Percentiles rank a stretch among this genome's conserved stretches.
phyloP scores from a whole-genome alignment of 345 rosid species.

The Geranium rotundifolium region DNA sequence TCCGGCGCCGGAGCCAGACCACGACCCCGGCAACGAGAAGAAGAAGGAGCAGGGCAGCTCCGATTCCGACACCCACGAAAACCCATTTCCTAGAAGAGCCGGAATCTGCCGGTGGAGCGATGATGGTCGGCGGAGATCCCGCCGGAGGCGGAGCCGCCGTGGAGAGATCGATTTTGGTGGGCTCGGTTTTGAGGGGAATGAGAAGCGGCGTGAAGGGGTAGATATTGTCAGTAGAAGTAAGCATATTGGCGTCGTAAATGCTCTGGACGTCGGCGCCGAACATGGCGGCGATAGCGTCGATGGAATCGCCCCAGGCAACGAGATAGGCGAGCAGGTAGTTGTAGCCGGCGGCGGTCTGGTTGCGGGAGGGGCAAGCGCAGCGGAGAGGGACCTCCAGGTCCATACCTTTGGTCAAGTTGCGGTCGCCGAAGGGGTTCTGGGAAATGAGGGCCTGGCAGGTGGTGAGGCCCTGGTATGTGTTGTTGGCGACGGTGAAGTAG shows the following conservation, averaged over 20 bases:
- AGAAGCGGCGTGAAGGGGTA: conserved; percentile 52
- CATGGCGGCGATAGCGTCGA: conserved; percentile 30
- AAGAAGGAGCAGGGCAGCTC: conserved; percentile 30
- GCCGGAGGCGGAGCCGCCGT: conserved; percentile 23
- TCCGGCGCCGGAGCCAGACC: conserved; percentile 21
- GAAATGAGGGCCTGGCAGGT: conserved; percentile 81
- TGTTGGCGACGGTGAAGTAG: conserved; percentile 50
- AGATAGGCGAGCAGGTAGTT: conserved; percentile 49
- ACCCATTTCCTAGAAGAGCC: conserved; percentile 44
- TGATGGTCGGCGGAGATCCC: conserved; percentile 12
- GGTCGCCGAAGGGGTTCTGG: conserved; percentile 32
- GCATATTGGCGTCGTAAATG: conserved; percentile 41
- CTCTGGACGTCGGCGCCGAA: conserved; percentile 31
- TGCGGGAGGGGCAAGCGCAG: conserved; percentile 71
- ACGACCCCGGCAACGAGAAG: conserved; percentile 18
- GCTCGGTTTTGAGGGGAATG: conserved; percentile 48
- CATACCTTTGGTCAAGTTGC: conserved; percentile 12
- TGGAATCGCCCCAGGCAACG: conserved; percentile 29
- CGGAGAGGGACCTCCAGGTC: conserved; percentile 47
- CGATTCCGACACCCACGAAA: conserved; percentile 48
- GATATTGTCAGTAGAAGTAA: conserved; percentile 17
- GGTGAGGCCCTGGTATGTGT: conserved; percentile 77
- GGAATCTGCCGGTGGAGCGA: conserved; percentile 13
- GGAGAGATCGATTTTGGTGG: conserved; percentile 19
- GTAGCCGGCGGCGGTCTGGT: conserved; percentile 40